A percentile compares a stretch with the other conserved stretches of the same genome.
phyloP scores from a whole-genome alignment of 2,329 filamentous ascomycete species.

The Claviceps sp. region DNA sequence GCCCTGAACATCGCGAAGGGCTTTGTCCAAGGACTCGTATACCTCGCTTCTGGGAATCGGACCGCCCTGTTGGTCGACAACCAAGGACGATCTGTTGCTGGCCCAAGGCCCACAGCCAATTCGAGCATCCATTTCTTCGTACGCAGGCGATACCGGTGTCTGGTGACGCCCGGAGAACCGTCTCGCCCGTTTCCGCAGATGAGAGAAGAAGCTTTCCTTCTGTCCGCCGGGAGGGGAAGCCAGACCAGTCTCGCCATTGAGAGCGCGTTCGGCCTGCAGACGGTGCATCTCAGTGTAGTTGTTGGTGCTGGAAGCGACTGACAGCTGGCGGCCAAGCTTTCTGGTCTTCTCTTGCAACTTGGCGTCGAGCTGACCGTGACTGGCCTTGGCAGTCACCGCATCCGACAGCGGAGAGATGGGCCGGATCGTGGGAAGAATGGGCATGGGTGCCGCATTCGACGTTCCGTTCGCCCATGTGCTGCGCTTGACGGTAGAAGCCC shows the following conservation, averaged over 20 bases:
- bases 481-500: constrained; percentile 55
- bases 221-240: constrained; percentile 66
- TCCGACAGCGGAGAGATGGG: constrained; percentile 96
- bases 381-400: constrained; percentile 79
- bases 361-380: constrained; percentile 43
- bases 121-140: constrained; percentile 85
- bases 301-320: constrained; percentile 81
- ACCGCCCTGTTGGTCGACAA: constrained; percentile 47
- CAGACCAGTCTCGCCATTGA: constrained; percentile 68
- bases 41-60: constrained; percentile 39
- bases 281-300: constrained; percentile 84
- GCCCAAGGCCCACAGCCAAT: constrained; percentile 84
- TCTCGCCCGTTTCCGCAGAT: constrained; percentile 83
- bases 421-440: constrained; percentile 85
- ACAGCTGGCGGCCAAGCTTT: constrained; percentile 92
- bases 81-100: constrained; percentile 72
- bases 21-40: constrained; percentile 48
- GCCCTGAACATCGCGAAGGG: constrained; percentile 40
- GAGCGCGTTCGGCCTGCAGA: constrained; percentile 78
- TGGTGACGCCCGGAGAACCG: constrained; percentile 86
- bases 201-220: constrained; percentile 96
- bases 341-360: constrained; percentile 49
- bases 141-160: constrained; percentile 61
- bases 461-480: constrained; percentile 85
- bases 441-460: constrained; percentile 76